phyloP scores from a whole-genome alignment of 176 grass and related monocot genomes.

The Zizania latifolia region DNA sequence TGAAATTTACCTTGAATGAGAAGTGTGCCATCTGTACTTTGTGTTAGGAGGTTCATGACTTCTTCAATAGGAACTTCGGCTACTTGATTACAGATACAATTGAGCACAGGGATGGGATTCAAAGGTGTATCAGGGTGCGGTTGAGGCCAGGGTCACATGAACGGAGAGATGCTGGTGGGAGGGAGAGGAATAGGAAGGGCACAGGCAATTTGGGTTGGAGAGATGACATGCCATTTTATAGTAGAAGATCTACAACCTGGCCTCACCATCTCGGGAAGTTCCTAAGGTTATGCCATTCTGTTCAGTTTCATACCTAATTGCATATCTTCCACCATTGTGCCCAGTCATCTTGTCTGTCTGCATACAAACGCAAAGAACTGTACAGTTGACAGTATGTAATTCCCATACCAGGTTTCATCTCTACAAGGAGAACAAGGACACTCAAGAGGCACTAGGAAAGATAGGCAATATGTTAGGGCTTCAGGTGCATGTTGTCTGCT shows the following conservation, averaged over 20 bases:
- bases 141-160: slow-evolving; percentile 27
- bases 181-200: slow-evolving; percentile 45
- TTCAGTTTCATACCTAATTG: neutral
- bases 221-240: slow-evolving; percentile 71
- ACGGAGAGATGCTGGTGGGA: slow-evolving; percentile 21
- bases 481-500: slow-evolving; percentile 35
- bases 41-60: slow-evolving; percentile 77
- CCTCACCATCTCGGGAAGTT: slow-evolving; percentile 69
- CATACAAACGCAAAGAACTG: neutral
- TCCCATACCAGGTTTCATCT: slow-evolving; percentile 62
- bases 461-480: slow-evolving; percentile 87
- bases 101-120: slow-evolving; percentile 56
- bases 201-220: slow-evolving; percentile 30
- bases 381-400: neutral
- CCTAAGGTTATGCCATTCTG: slow-evolving; percentile 47
- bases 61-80: slow-evolving; percentile 91
- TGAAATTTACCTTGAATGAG: neutral
- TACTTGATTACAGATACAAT: slow-evolving; percentile 78
- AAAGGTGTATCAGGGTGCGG: slow-evolving; percentile 79
- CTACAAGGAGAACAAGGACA: slow-evolving; percentile 96
- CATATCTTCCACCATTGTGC: neutral
- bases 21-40: neutral
- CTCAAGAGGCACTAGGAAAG: slow-evolving; percentile 82
- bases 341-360: neutral
- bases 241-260: slow-evolving; percentile 75